Evolutionary conservation across 805 yeast genomes (phyloP), one percentile per base, ranked within the genome.

Genomic region (Ascoidea rubescens): DNA sequence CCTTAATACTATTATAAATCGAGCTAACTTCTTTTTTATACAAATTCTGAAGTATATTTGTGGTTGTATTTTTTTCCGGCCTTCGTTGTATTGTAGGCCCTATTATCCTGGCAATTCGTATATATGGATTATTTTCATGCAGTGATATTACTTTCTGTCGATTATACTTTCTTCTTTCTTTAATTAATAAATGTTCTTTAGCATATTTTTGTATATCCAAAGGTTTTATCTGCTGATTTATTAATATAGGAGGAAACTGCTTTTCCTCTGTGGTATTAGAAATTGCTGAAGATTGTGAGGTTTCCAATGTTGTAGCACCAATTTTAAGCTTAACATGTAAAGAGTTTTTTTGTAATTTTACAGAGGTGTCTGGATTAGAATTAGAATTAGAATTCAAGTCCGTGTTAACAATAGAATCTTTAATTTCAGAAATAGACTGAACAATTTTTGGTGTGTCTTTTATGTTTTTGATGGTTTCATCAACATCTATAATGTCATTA

Each of bases 151-250:
- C 14, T 37, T 37, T 37, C 14, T 37, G 8, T 14, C 14, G 8
- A 10, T 10, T 37, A 14, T 37, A 10, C 14, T 37, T 14, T 14
- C 43, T 37, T 37, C 14, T 37, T 2, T 37, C 14, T 4, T 37
- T 37, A 8, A 37, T 10, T 37, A 10, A 8, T 10, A 10, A 14
- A 37, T 37, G 14, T 37, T 37, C 43, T 46, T 57, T 57, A 14
- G 57, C 21, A 42, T 47, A 17, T 48, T 17, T 33, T 14, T 5
- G 43, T 45, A 14, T 17, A 47, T 52, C 50, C 5, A n/a, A 17
- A 17, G 43, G 43, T 37, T 37, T 37, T 37, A 37, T 8, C 14
- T 37, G 14, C 14, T 37, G 43, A 4, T 37, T 8, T 10, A 37
- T 37, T 10, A 37, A 10, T 37, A 37, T 37, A 37, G 14, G 14